A percentile compares a stretch with the other conserved stretches of the same genome.
phyloP scores from a whole-genome alignment of 2,329 filamentous ascomycete genomes.

The Aspergillus sergii region DNA sequence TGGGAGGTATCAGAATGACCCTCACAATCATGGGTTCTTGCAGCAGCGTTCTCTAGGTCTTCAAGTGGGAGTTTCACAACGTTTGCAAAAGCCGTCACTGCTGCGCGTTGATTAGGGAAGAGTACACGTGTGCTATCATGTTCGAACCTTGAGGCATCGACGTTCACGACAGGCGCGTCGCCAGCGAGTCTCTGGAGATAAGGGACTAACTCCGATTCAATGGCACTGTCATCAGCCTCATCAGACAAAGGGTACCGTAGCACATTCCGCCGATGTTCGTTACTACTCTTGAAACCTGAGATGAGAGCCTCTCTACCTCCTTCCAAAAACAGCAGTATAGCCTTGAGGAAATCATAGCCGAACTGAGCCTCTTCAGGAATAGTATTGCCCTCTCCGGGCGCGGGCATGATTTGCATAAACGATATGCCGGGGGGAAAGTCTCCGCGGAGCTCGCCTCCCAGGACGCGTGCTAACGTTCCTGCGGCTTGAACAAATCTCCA shows the following conservation, averaged over 20 bases:
- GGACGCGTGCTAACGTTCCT: constrained; percentile 57
- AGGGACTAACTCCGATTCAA: constrained; percentile 60
- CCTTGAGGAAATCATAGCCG: constrained; percentile 66
- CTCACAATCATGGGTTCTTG: constrained; percentile 24
- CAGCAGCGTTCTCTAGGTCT: constrained; percentile 48
- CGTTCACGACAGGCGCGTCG: constrained; percentile 54
- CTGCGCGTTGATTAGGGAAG: constrained; percentile 56
- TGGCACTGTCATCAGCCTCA: constrained; percentile 53
- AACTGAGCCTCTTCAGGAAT: constrained; percentile 54
- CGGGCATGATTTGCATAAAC: constrained; percentile 54
- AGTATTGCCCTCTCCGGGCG: constrained; percentile 46
- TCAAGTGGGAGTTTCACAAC: constrained; percentile 57
- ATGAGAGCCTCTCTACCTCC: constrained; percentile 59
- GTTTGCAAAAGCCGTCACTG: constrained; percentile 59
- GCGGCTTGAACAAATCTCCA: constrained; percentile 65
- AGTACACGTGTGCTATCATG: constrained; percentile 55
- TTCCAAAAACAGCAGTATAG: constrained; percentile 64
- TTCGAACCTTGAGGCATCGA: constrained; percentile 62
- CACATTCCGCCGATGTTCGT: constrained; percentile 42
- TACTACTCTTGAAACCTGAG: constrained; percentile 57
- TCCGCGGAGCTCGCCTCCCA: constrained; percentile 57
- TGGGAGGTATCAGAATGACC: constrained; percentile 22
- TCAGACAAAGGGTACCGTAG: constrained; percentile 56
- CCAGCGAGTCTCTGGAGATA: constrained; percentile 60
- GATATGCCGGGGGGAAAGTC: constrained; percentile 41